phyloP scores from a whole-genome alignment of 2,329 filamentous ascomycete species.

The Biscogniauxia sp. region DNA sequence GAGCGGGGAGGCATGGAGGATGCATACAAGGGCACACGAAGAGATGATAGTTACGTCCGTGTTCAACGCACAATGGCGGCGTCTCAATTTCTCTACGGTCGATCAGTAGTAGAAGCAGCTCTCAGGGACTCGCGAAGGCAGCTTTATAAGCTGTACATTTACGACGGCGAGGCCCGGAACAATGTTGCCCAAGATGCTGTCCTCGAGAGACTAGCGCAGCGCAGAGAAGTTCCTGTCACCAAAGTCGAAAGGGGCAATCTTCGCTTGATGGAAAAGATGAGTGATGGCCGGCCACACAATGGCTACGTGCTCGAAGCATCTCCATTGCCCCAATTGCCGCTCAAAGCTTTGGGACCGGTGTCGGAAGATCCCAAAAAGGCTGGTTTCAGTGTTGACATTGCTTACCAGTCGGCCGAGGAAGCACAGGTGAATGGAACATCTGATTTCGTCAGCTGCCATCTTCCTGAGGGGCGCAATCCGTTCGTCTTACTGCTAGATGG shows the following conservation, averaged over 20 bases:
- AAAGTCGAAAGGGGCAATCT: constrained; percentile 59
- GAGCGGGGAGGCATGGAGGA: constrained; percentile 8
- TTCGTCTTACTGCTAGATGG: constrained; percentile 73
- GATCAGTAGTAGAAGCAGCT: constrained; percentile 76
- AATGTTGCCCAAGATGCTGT: constrained; percentile 43
- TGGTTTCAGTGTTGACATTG: constrained; percentile 60
- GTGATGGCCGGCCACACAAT: constrained; percentile 80
- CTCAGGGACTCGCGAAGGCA: constrained; percentile 65
- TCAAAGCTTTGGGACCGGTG: constrained; percentile 55
- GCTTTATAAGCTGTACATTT: constrained; percentile 82
- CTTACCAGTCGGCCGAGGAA: constrained; percentile 73
- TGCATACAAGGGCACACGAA: not conserved
- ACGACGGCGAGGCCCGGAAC: constrained; percentile 55
- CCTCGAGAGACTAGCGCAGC: constrained; percentile 46
- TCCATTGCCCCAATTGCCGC: constrained; percentile 70
- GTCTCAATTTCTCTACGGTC: constrained; percentile 89
- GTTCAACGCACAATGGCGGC: constrained; percentile 71
- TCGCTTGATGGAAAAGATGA: constrained; percentile 78
- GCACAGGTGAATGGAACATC: constrained; percentile 67
- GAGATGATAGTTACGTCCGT: constrained; percentile 36
- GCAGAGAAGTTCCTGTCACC: constrained; percentile 52
- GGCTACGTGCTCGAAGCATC: constrained; percentile 86
- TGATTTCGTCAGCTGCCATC: constrained; percentile 42
- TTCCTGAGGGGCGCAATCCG: constrained; percentile 54
- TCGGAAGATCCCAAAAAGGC: constrained; percentile 41